Conservation (phyloP, 345 rosid species). For the Pistacia integerrima region DNA sequence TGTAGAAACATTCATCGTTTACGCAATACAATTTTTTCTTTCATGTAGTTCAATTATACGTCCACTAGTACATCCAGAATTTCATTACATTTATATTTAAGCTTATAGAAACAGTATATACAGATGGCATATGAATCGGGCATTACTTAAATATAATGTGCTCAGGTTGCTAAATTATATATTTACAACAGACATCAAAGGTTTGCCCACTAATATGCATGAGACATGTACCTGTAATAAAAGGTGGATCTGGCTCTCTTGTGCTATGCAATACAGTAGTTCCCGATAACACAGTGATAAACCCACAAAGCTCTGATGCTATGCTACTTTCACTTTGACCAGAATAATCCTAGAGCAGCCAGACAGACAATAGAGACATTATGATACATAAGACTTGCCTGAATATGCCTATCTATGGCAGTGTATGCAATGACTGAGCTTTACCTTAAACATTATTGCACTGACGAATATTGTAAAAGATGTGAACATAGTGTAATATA, state of each 20-base stretch:
- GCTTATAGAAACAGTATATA: too few relatives aligned
- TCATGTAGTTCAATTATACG: too few relatives aligned
- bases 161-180: background rate
- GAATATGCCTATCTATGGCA: background rate
- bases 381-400: background rate
- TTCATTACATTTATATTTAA: too few relatives aligned
- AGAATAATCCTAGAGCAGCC: constrained; percentile 53
- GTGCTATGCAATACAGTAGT: constrained; percentile 71
- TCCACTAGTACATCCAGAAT: too few relatives aligned
- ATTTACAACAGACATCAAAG: background rate
- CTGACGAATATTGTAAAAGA: constrained; percentile 75
- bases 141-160: background rate
- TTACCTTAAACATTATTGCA: constrained; percentile 85
- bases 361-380: background rate
- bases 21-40: background rate
- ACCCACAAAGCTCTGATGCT: constrained; percentile 77
- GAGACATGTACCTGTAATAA: constrained; percentile 50
- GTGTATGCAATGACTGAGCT: background rate
- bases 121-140: background rate
- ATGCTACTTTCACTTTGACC: constrained; percentile 79
- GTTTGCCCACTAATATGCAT: background rate
- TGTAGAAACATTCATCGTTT: too few relatives aligned
- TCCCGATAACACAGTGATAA: constrained; percentile 70
- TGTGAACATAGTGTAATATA: constrained; percentile 74
- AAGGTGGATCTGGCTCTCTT: constrained; percentile 62